Percentiles rank a stretch among this genome's conserved stretches.
These are phyloP conservation scores for Suillus occidentalis DNA, from an alignment of 768 basidiomycete species.

Conservation along the genomic window DNA sequence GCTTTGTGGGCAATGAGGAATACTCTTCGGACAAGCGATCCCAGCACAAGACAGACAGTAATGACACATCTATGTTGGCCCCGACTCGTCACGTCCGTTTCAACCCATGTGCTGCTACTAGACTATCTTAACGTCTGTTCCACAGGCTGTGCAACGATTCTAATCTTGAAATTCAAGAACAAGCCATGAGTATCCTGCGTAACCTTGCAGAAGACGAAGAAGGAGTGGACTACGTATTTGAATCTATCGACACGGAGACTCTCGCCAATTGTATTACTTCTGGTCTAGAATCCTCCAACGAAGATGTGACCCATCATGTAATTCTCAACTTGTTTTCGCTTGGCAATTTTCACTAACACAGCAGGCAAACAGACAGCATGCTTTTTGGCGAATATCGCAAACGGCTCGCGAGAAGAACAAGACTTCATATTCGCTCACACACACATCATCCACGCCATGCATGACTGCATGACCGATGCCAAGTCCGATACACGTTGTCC, in stretches of 20 bases:
- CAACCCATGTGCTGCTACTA: neutral
- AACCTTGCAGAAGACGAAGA: slow-evolving; percentile 68
- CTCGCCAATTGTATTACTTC: slow-evolving; percentile 47
- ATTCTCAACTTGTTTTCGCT: slow-evolving; percentile 5
- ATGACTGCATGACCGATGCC: slow-evolving; percentile 58
- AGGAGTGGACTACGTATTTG: slow-evolving; percentile 62
- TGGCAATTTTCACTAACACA: slow-evolving; percentile 1
- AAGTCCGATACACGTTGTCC: slow-evolving; percentile 60
- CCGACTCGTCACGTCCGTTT: slow-evolving; percentile 52
- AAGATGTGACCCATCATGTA: slow-evolving; percentile 58
- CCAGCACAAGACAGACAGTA: slow-evolving; percentile 61
- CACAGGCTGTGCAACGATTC: slow-evolving; percentile 55
- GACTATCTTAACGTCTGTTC: slow-evolving; percentile 2
- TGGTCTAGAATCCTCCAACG: slow-evolving; percentile 51
- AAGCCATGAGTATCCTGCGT: slow-evolving; percentile 63
- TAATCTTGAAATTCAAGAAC: slow-evolving; percentile 62
- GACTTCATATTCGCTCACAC: slow-evolving; percentile 51
- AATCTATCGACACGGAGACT: slow-evolving; percentile 46
- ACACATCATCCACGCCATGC: slow-evolving; percentile 52
- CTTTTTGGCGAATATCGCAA: slow-evolving; percentile 68
- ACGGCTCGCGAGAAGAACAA: slow-evolving; percentile 53
- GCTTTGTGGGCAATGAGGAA: slow-evolving; percentile 91
- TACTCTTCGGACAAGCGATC: slow-evolving; percentile 60
- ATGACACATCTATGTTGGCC: slow-evolving; percentile 73
- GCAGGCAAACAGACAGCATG: slow-evolving; percentile 48